Percentiles rank a stretch among this genome's conserved stretches.
These are phyloP conservation scores for Agarophyton chilense DNA, from an alignment of 23 red algal genomes.

Conservation along the genomic window DNA sequence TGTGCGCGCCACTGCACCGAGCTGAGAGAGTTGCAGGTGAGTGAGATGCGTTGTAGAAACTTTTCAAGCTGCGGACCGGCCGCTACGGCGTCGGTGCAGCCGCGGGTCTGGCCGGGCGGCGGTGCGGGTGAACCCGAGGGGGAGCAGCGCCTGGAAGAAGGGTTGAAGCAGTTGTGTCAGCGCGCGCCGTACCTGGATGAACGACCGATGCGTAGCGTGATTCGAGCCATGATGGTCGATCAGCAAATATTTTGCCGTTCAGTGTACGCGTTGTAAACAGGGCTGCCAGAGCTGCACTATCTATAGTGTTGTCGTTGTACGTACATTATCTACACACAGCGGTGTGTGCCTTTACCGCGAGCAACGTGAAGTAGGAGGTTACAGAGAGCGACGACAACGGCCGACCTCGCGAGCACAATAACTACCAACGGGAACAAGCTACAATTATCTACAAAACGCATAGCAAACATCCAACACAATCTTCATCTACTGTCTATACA, in stretches of 20 bases:
- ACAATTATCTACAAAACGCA: no score
- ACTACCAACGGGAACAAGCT: no score
- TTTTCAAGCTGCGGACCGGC: conserved; percentile 17
- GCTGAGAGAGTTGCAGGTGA: conserved; percentile 29
- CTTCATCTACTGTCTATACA: no score
- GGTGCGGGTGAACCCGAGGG: not conserved
- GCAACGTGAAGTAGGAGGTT: no score
- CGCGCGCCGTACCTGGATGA: conserved; percentile 22
- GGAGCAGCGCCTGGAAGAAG: not conserved
- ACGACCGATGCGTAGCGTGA: conserved; percentile 17
- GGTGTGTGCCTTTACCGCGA: no score
- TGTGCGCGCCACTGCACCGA: conserved; percentile 11
- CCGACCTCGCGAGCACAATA: no score
- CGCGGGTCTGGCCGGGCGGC: not conserved
- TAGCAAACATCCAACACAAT: no score
- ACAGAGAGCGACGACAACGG: no score
- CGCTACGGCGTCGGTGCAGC: not conserved
- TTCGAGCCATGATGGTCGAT: conserved; percentile 3
- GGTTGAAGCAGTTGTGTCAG: conserved; percentile 3
- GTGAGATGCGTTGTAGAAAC: conserved; percentile 10
- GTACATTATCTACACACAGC: no score
- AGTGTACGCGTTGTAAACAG: conserved; percentile 18
- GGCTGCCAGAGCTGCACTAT: not conserved
- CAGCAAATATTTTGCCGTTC: not conserved
- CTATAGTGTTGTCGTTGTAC: no score